A percentile compares a stretch with the other conserved stretches of the same genome.
Evolutionary conservation across 1,284 basidiomycete genomes (phyloP).

Genomic region (Microbotryum intermedium): DNA sequence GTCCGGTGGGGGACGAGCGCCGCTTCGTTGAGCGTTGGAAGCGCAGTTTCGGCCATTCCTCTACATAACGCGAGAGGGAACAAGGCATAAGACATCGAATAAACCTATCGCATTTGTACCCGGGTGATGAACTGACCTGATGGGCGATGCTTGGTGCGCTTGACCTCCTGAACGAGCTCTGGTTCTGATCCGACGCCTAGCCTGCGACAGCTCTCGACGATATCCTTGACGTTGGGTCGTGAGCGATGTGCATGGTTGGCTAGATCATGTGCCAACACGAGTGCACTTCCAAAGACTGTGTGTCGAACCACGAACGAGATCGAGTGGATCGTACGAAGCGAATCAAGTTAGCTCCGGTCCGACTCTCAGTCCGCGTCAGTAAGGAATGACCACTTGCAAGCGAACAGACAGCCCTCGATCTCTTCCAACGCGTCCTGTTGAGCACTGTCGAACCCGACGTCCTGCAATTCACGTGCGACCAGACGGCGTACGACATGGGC

Average conservation of each 20-base stretch:
- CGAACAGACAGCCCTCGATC: constrained; percentile 12
- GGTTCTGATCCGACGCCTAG: constrained; percentile 8
- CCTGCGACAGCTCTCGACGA: constrained; percentile 1
- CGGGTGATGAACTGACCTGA: too few species aligned
- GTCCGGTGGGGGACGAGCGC: too few species aligned
- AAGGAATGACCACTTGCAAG: constrained; percentile 1
- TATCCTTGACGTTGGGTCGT: constrained; percentile 11
- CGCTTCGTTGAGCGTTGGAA: too few species aligned
- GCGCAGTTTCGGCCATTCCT: too few species aligned
- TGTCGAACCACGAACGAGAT: background rate
- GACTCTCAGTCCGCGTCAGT: background rate
- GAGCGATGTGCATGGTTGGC: constrained; percentile 13
- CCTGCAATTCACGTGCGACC: background rate
- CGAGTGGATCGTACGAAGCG: background rate
- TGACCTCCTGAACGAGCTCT: background rate
- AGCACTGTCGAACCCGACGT: constrained; percentile 8
- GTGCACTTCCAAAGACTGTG: constrained; percentile 14
- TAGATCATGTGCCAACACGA: constrained; percentile 9
- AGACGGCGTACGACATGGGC: constrained; percentile 4
- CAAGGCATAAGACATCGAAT: too few species aligned
- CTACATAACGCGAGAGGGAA: too few species aligned
- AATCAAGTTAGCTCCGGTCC: too few species aligned
- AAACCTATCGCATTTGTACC: too few species aligned
- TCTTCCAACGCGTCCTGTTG: constrained; percentile 12
- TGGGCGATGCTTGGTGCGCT: too few species aligned